Evolutionary conservation across 2,329 filamentous ascomycete genomes (phyloP), one percentile per base, ranked within the genome.

Genomic region (Talaromyces sp.): DNA sequence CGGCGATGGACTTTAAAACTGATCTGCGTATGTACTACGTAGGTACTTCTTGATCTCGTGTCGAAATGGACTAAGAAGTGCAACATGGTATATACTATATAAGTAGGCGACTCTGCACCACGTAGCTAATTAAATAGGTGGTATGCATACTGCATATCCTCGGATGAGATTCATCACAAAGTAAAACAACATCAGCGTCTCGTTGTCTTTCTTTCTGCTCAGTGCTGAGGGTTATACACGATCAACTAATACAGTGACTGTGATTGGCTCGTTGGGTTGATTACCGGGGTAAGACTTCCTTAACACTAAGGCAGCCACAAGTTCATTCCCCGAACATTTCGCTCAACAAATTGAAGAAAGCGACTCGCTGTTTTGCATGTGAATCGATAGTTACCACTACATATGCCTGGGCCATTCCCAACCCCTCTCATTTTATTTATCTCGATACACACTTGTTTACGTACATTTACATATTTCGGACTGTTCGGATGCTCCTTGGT

Each of bases 351-450:
- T 4, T 41, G 40, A 19, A 22, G 21, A 22, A 22, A 41, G 17
- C 43, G 4, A 15, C 10, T 19, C 19, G 45, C 33, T 48, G 45
- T 31, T 53, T 53, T 41, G n/a, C 51, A 53, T 53, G 51, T 53
- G 51, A 53, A 41, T 17, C n/a, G 28, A 40, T n/a, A 15, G n/a
- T n/a, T n/a, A n/a, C n/a, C n/a, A n/a, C n/a, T n/a, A n/a, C n/a
- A n/a, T n/a, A n/a, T n/a, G n/a, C n/a, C 35, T 17, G 51, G 31
- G 39, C 31, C 43, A 46, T 28, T 28, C 25, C 25, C 25, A 28
- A 28, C 7, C 36, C 5, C 3, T 43, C 40, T 15, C 40, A 2
- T 46, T 19, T 22, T 17, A 9, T 41, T 41, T 41, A 46, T 48
- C 19, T 33, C 33, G 25, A 4, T 28, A 28, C 25, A n/a, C 10